These are phyloP conservation scores for Kwoniella bestiolae DNA, from an alignment of 768 basidiomycete species.

Conservation along the genomic window DNA sequence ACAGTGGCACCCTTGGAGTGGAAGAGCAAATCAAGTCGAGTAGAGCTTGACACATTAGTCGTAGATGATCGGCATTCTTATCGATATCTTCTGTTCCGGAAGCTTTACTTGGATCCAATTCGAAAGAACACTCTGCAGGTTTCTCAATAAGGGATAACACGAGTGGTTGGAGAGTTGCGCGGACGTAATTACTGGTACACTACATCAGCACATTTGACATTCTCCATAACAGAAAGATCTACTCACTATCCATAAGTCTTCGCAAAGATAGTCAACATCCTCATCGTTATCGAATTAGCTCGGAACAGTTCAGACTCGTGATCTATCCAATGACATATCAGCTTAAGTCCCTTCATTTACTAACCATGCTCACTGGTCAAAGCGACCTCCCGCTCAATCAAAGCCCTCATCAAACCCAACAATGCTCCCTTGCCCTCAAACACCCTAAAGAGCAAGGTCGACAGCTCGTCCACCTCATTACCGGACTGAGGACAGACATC, in stretches of 20 bases:
- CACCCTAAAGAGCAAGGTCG: slow-evolving; percentile 79
- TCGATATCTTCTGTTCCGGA: slow-evolving; percentile 66
- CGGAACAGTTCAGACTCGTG: slow-evolving; percentile 82
- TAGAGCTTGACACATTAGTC: slow-evolving; percentile 74
- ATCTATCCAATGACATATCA: slow-evolving; percentile 59
- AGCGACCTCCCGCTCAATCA: slow-evolving; percentile 83
- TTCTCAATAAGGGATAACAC: slow-evolving; percentile 73
- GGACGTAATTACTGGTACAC: slow-evolving; percentile 67
- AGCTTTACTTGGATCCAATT: slow-evolving; percentile 67
- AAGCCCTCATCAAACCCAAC: slow-evolving; percentile 73
- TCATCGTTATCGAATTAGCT: slow-evolving; percentile 82
- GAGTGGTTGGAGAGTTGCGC: slow-evolving; percentile 75
- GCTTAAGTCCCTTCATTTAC: background rate
- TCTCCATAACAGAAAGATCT: too few relatives aligned
- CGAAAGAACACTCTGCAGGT: slow-evolving; percentile 74
- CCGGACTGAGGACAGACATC: slow-evolving; percentile 73
- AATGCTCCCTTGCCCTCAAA: slow-evolving; percentile 78
- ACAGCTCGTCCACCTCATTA: slow-evolving; percentile 74
- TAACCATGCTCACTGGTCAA: slow-evolving; percentile 71
- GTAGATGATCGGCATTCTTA: slow-evolving; percentile 72
- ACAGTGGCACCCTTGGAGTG: slow-evolving; percentile 73
- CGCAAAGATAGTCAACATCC: slow-evolving; percentile 83
- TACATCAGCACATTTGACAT: background rate
- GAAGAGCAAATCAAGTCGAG: slow-evolving; percentile 75
- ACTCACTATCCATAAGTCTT: slow-evolving; percentile 78